Base-by-base conservation (phyloP, 805 yeast species). In the Candida lessepsii region DNA sequence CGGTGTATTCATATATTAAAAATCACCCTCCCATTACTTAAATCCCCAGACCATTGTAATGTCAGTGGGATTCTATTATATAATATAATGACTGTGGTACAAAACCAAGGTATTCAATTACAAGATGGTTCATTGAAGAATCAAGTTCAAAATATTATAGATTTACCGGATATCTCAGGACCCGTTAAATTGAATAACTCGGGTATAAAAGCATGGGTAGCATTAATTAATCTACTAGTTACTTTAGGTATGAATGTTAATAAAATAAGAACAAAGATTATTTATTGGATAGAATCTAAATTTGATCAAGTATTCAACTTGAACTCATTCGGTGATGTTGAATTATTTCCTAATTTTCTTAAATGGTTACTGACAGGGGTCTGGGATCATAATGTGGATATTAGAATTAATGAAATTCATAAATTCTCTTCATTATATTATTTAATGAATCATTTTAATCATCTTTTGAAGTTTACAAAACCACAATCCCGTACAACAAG, bases 141-240 rank as follows among this genome's bases (percentile, higher is more conserved):
- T 31, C 76, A 75, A 45, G 56, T 80, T 23, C 74, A 72, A 29
- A 73, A 73, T 20, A 38, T 79, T 1, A 59, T 75, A 34, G 83
- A 80, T 26, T 53, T 75, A 5, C 61, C 85, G 0, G 83, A 77
- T 32, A 61, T 80, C 0, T 76, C 74, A 54, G 91, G 91, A 0
- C 91, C 93, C 2, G 52, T 59, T 1, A 17, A 46, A 1, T 38
- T 81, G 1, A 65, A 71, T 34, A 61, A 71, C 30, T 76, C 71
- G 35, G 62, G 83, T 3, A 58, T 78, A 20, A 47, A 53, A 10
- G 76, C 83, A 46, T 83, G 90, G 90, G 8, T 45, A 5, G 26
- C 41, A 3, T 21, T 47, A 2, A 11, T 31, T 23, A 40, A 42
- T 17, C 26, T 47, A 4, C 25, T 42, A 34, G 23, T n/a, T 10